Percentiles rank a stretch among this genome's conserved stretches.
phyloP scores from a whole-genome alignment of 208 protist species.

The Leishmania guyanensis region DNA sequence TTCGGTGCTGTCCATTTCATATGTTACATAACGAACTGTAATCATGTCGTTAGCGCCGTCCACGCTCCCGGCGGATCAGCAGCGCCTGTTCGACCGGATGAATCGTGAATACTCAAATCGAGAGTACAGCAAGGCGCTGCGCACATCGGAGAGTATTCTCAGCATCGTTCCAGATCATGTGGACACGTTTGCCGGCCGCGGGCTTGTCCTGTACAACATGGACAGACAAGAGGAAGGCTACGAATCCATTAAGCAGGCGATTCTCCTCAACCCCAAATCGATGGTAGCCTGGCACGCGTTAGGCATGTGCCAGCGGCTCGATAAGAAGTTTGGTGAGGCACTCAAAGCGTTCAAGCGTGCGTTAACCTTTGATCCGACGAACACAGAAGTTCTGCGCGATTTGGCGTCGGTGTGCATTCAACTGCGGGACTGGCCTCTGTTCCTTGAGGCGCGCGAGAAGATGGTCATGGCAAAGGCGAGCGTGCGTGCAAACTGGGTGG shows the following conservation, averaged over 20 bases:
- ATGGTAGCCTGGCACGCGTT: conserved; percentile 95
- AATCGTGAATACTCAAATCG: conserved; percentile 75
- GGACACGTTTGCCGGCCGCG: conserved; percentile 83
- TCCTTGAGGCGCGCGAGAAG: conserved; percentile 84
- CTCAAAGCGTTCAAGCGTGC: conserved; percentile 94
- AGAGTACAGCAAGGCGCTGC: conserved; percentile 81
- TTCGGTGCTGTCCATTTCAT: not conserved
- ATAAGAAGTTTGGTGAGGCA: conserved; percentile 91
- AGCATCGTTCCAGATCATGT: conserved; percentile 65
- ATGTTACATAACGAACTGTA: not conserved
- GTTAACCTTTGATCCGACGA: conserved; percentile 65
- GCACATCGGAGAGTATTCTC: conserved; percentile 77
- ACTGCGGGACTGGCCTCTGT: conserved; percentile 91
- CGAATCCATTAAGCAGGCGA: conserved; percentile 57
- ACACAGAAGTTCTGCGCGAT: conserved; percentile 92
- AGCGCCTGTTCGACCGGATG: conserved; percentile 81
- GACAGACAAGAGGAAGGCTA: conserved; percentile 78
- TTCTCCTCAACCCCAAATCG: conserved; percentile 53
- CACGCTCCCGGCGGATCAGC: conserved; percentile 47
- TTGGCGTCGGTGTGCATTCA: conserved; percentile 91
- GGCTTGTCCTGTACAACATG: conserved; percentile 75
- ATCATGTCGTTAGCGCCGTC: conserved; percentile 6
- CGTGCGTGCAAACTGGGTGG: conserved; percentile 89
- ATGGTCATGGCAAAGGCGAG: conserved; percentile 88
- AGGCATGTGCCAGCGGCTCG: conserved; percentile 89